phyloP scores from a whole-genome alignment of 768 basidiomycete genomes.

The Pulveroboletus sp. region DNA sequence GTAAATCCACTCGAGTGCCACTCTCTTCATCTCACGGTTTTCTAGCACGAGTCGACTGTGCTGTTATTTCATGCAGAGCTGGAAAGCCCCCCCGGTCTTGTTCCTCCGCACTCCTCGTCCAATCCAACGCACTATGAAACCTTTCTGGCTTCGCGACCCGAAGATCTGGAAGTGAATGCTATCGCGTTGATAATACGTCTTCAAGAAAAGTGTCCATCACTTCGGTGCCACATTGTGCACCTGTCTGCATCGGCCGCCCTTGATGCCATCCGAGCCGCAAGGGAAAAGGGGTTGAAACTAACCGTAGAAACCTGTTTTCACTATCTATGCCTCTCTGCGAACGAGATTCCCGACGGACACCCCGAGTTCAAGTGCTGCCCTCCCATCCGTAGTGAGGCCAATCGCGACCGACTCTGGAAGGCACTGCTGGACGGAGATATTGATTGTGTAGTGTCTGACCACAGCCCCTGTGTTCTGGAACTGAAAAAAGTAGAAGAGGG shows the following conservation, averaged over 20 bases:
- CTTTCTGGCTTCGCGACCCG: constrained; percentile 84
- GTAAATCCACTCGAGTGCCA: background rate
- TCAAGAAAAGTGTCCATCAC: constrained; percentile 55
- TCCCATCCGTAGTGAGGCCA: constrained; percentile 74
- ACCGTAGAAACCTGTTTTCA: constrained; percentile 99
- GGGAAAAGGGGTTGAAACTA: constrained; percentile 58
- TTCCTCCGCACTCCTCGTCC: constrained; percentile 17
- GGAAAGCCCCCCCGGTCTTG: constrained; percentile 33
- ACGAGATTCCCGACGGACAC: constrained; percentile 67
- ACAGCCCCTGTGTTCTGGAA: constrained; percentile 84
- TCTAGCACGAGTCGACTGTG: constrained; percentile 63
- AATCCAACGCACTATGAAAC: constrained; percentile 67
- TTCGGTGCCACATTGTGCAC: constrained; percentile 94
- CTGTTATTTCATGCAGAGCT: constrained; percentile 95
- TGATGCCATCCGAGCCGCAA: constrained; percentile 70
- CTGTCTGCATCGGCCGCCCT: constrained; percentile 85
- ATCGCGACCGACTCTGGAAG: constrained; percentile 76
- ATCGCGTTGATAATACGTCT: constrained; percentile 73
- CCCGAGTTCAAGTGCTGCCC: constrained; percentile 97
- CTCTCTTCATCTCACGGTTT: constrained; percentile 8
- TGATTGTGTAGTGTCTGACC: constrained; percentile 94
- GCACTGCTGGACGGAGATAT: constrained; percentile 81
- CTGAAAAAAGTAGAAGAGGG: constrained; percentile 79
- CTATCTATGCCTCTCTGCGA: constrained; percentile 79
- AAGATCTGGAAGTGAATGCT: constrained; percentile 75